Conservation (phyloP, 441 rosid species). For the Metrosideros polymorpha region DNA sequence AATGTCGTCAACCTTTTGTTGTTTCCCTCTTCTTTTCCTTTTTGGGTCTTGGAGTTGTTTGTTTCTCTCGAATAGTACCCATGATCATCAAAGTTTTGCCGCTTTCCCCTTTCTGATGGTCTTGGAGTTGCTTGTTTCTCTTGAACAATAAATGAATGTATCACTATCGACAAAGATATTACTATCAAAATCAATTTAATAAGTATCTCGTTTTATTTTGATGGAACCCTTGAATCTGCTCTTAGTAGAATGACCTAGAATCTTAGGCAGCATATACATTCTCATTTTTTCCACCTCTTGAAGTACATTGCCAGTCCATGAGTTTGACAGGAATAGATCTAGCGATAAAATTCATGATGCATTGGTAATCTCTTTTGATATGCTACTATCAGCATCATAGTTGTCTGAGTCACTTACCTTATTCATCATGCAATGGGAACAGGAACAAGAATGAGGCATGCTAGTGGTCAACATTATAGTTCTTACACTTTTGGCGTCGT, state of each 20-base stretch:
- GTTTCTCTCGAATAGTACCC: background rate
- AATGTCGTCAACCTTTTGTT: background rate
- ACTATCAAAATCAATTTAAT: background rate
- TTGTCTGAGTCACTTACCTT: background rate
- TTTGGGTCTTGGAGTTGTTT: background rate
- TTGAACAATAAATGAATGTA: background rate
- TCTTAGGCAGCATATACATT: background rate
- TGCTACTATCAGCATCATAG: background rate
- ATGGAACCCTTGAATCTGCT: background rate
- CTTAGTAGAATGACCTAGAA: background rate
- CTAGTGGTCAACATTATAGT: background rate
- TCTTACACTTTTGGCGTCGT: background rate
- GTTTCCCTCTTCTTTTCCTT: background rate
- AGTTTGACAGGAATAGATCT: background rate
- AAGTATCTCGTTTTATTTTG: background rate
- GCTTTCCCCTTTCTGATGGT: background rate
- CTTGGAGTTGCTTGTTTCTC: background rate
- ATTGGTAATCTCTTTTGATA: background rate
- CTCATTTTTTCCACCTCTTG: background rate
- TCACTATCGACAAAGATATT: background rate
- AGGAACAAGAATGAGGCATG: background rate
- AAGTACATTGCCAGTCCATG: background rate
- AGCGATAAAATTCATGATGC: background rate
- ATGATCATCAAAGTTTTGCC: background rate
- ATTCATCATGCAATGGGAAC: background rate